Evolutionary conservation across 1,139 yeast species (phyloP), one percentile per base, ranked within the genome.

Genomic region (Kodamaea anthophila): DNA sequence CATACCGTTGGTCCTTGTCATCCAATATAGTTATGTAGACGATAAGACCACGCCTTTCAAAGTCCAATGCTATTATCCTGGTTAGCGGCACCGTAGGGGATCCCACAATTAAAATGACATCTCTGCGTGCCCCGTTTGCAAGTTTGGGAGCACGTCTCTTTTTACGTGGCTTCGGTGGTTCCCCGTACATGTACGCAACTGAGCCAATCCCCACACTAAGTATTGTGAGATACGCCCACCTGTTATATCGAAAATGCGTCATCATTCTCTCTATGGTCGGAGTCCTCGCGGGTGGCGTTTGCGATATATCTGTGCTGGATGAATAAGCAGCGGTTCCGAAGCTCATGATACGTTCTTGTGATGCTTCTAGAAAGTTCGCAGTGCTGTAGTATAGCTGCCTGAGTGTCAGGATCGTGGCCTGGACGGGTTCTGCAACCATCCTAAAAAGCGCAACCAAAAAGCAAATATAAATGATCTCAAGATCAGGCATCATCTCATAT

Each of bases 51-150:
- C 94, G 61, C 29, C 71, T 71, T 39, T 82, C 87, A 42, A 85
- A 65, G 47, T 85, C 94, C 33, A 74, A 65, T 1, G 87, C 85
- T 21, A 85, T 60, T 28, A 78, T 61, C 34, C 86, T 62, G 0
- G 86, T 77, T 38, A 84, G 57, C 1, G 88, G 87, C 39, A 83
- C 93, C 0, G 76, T 68, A 2, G 91, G 88, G 2, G 88, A 79
- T 2, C 94, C 94, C 2, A 84, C 69, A 5, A 85, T 59, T 18
- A 85, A 59, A 0, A 84, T 74, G 5, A 82, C 91, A 43, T 84
- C 93, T 35, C 70, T 68, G 26, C 94, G 58, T 3, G 85, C 84
- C 0, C 93, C 94, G 41, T 78, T 78, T 7, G 70, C 44, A 20
- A 84, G 60, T 36, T 76, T 68, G 4, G 69, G 65, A 1, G 87